These are phyloP conservation scores for Ogataea thermomethanolica DNA, from an alignment of 805 yeast species.

Conservation along the genomic window DNA sequence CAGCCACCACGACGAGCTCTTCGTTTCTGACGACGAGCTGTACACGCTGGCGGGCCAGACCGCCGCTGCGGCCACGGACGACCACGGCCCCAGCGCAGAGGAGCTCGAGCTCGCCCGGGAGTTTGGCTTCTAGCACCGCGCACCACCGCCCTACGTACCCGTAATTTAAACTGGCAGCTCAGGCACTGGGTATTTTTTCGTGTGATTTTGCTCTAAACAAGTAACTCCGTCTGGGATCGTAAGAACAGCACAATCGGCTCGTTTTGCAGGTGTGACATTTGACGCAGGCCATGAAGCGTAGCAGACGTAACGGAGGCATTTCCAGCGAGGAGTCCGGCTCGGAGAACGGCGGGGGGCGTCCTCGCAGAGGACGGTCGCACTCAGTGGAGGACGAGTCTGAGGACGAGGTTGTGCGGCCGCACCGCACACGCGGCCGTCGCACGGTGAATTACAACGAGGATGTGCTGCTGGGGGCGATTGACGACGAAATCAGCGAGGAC, in stretches of 20 bases:
- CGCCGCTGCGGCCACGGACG: constrained; percentile 26
- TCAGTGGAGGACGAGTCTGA: constrained; percentile 20
- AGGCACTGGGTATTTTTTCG: background rate
- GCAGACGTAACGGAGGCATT: constrained; percentile 5
- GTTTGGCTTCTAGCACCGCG: constrained; percentile 4
- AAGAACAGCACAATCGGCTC: background rate
- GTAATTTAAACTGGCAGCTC: constrained; percentile 4
- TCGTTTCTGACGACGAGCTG: constrained; percentile 17
- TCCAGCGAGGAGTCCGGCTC: constrained; percentile 5
- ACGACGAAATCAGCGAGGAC: constrained; percentile 26
- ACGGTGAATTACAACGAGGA: constrained; percentile 35
- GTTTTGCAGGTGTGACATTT: background rate
- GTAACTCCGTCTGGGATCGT: background rate
- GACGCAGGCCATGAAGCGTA: constrained; percentile 6
- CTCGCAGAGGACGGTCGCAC: constrained; percentile 18
- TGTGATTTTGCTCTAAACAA: constrained; percentile 4
- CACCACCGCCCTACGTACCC: background rate
- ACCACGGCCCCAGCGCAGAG: constrained; percentile 28
- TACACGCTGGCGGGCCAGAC: constrained; percentile 11
- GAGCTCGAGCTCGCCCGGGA: constrained; percentile 14
- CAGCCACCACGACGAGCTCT: constrained; percentile 1
- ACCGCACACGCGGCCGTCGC: constrained; percentile 30
- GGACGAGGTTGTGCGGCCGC: constrained; percentile 22
- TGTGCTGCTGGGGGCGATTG: constrained; percentile 23
- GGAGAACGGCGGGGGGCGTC: constrained; percentile 15